Evolutionary conservation across 371 early-diverging fungal genomes (phyloP).

Genomic region (Apophysomyces ossiformis): DNA sequence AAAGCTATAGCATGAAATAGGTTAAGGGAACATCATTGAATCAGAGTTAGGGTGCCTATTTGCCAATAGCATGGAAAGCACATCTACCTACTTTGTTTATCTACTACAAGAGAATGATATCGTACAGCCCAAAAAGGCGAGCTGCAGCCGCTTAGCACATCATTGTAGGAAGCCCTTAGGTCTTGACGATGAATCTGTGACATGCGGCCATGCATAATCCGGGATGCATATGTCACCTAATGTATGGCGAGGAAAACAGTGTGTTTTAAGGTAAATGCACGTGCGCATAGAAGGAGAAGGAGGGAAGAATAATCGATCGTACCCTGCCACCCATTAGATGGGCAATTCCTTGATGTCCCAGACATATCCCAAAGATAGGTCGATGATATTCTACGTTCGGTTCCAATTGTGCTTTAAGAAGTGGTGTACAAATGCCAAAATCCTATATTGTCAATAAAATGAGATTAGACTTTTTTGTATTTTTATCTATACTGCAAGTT

Average conservation of each 20-base stretch:
- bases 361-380: conserved; percentile 97
- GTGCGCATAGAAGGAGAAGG: too few species aligned
- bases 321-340: conserved; percentile 81
- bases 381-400: conserved; percentile 29
- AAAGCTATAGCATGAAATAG: conserved; percentile 43
- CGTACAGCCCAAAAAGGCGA: conserved; percentile 79
- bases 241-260: not conserved
- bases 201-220: conserved; percentile 88
- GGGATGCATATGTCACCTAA: conserved; percentile 66
- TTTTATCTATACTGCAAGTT: conserved; percentile 12
- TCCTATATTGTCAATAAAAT: conserved; percentile 57
- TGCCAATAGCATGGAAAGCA: too few species aligned
- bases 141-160: conserved; percentile 68
- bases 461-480: conserved; percentile 6
- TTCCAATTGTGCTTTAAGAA: conserved; percentile 61
- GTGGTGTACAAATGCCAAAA: conserved; percentile 79
- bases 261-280: not conserved
- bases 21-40: too few species aligned
- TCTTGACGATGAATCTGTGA: conserved; percentile 56
- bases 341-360: conserved; percentile 97
- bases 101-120: conserved; percentile 90
- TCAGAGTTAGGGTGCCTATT: too few species aligned
- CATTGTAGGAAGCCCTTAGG: conserved; percentile 19
- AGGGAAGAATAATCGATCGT: conserved; percentile 12
- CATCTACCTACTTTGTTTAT: conserved; percentile 42